Evolutionary conservation across 2,329 filamentous ascomycete genomes (phyloP).

Genomic region (Phialophora tarda): DNA sequence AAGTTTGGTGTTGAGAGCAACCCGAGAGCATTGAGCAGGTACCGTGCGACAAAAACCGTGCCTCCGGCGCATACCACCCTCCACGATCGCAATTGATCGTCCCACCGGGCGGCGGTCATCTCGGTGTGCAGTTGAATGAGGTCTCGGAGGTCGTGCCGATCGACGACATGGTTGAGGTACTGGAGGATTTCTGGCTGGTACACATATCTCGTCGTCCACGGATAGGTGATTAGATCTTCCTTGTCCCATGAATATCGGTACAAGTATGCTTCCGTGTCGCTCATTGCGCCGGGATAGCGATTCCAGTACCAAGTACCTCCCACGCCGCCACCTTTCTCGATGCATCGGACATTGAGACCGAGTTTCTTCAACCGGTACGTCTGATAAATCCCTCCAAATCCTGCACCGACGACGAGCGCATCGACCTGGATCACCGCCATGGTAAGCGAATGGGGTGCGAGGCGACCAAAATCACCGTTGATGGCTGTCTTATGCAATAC

Average conservation of each 20-base stretch:
- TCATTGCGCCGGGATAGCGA: constrained; percentile 47
- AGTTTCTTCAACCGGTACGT: constrained; percentile 58
- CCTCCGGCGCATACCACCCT: constrained; percentile 50
- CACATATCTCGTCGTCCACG: constrained; percentile 43
- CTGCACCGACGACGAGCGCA: constrained; percentile 40
- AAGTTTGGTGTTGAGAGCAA: constrained; percentile 63
- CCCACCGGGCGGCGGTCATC: constrained; percentile 50
- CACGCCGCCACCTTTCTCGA: constrained; percentile 57
- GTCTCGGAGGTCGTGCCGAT: constrained; percentile 50
- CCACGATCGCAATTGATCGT: constrained; percentile 49
- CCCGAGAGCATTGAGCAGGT: constrained; percentile 55
- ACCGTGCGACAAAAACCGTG: constrained; percentile 45
- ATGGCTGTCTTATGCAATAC: no score
- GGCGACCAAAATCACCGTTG: no score
- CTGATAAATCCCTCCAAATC: constrained; percentile 55
- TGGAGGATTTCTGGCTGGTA: constrained; percentile 47
- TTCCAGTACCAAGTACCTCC: constrained; percentile 47
- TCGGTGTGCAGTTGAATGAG: constrained; percentile 53
- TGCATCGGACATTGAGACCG: constrained; percentile 56
- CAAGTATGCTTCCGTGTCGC: constrained; percentile 52
- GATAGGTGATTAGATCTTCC: constrained; percentile 48
- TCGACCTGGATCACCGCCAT: constrained; percentile 5
- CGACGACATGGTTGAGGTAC: constrained; percentile 56
- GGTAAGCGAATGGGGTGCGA: no score
- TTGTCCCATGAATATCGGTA: constrained; percentile 54